Evolutionary conservation across 192 early-diverging fungal species (phyloP).

Genomic region (Coemansia sp.): DNA sequence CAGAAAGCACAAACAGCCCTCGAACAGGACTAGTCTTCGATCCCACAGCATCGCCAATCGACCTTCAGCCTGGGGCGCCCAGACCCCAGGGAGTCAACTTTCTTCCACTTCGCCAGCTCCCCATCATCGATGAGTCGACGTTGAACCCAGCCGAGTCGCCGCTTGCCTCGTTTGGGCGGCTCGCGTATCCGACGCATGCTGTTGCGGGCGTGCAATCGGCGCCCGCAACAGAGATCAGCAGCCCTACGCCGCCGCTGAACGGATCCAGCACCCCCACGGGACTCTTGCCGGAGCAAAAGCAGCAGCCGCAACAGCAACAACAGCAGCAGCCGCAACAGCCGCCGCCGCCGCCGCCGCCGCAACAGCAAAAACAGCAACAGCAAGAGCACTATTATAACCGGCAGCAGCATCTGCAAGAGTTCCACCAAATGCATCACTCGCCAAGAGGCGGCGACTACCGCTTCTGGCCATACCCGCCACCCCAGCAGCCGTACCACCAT

Average conservation of each 20-base stretch:
- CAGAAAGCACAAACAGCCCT: conserved; percentile 8
- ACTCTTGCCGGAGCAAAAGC: background rate
- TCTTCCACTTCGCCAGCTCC: conserved; percentile 3
- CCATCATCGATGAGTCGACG: background rate
- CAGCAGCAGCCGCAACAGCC: too few species aligned
- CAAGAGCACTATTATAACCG: conserved; percentile 6
- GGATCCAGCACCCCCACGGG: background rate
- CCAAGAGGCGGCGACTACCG: conserved; percentile 30
- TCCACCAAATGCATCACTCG: conserved; percentile 19
- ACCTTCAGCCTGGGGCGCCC: background rate
- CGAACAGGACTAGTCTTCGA: background rate
- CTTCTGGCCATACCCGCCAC: conserved; percentile 49
- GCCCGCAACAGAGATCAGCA: background rate
- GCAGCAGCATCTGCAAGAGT: conserved; percentile 9
- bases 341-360: background rate
- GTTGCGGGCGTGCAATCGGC: background rate
- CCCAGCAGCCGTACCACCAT: conserved; percentile 16
- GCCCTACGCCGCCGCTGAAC: background rate
- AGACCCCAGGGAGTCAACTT: conserved; percentile 4
- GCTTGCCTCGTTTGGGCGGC: conserved; percentile 5
- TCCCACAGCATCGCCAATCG: conserved; percentile 5
- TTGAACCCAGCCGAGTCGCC: background rate
- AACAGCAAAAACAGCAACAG: conserved; percentile 8
- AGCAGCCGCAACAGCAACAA: conserved; percentile 3
- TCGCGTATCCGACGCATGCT: conserved; percentile 7